A percentile compares a stretch with the other conserved stretches of the same genome.
Evolutionary conservation across 2,329 filamentous ascomycete genomes (phyloP).

Genomic region (Fusarium devonianum): DNA sequence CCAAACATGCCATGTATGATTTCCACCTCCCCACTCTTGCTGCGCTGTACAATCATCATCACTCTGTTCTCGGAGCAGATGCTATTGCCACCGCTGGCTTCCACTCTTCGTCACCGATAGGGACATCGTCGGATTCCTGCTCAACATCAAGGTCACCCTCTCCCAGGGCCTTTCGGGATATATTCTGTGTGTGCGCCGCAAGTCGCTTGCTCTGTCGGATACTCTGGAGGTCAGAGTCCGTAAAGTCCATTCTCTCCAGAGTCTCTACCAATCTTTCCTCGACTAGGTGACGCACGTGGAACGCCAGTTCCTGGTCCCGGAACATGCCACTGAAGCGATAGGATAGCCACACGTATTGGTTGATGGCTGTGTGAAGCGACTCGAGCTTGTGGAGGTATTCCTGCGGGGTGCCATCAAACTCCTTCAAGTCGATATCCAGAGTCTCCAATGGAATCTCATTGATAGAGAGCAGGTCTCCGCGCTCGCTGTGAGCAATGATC

Average conservation of each 20-base stretch:
- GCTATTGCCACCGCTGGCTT: not conserved
- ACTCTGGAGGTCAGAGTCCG: slow-evolving; percentile 45
- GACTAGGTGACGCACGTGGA: slow-evolving; percentile 78
- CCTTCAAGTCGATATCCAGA: slow-evolving; percentile 68
- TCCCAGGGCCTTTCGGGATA: slow-evolving; percentile 18
- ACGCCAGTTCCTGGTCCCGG: slow-evolving; percentile 74
- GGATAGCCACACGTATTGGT: slow-evolving; percentile 91
- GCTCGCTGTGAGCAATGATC: slow-evolving; percentile 71
- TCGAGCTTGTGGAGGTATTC: slow-evolving; percentile 75
- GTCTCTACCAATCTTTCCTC: slow-evolving; percentile 72
- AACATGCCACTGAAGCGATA: slow-evolving; percentile 88
- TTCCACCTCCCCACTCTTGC: not conserved
- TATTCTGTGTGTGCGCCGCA: slow-evolving; percentile 26
- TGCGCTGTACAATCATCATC: slow-evolving; percentile 13
- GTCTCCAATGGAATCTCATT: slow-evolving; percentile 73
- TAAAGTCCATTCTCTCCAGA: slow-evolving; percentile 59
- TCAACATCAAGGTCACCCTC: slow-evolving; percentile 25
- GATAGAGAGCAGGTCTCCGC: slow-evolving; percentile 76
- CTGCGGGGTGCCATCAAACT: slow-evolving; percentile 49
- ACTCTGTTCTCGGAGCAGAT: slow-evolving; percentile 3
- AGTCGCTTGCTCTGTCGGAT: slow-evolving; percentile 37
- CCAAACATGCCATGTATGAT: slow-evolving; percentile 14
- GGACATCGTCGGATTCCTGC: slow-evolving; percentile 30
- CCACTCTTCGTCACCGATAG: slow-evolving; percentile 17
- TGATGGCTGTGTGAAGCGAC: slow-evolving; percentile 79